phyloP scores from a whole-genome alignment of 2,329 filamentous ascomycete genomes.

The Penicillium sp. region DNA sequence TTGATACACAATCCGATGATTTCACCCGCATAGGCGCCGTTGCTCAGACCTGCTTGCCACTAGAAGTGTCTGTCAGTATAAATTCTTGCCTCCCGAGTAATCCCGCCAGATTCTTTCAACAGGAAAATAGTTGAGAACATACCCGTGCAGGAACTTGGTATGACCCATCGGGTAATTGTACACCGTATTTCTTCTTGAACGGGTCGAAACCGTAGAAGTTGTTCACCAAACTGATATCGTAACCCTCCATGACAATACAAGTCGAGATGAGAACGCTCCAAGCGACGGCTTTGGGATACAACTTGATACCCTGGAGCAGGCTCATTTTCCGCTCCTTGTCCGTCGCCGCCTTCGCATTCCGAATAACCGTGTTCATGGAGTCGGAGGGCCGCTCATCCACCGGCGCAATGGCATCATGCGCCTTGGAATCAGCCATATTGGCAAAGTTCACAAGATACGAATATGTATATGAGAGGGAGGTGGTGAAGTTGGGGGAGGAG shows the following conservation, averaged over 20 bases:
- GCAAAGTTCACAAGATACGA: conserved; percentile 1
- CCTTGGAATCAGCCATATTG: conserved; percentile 28
- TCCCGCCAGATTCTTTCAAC: background rate
- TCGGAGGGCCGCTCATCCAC: conserved; percentile 22
- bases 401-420: conserved; percentile 27
- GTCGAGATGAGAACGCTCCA: conserved; percentile 87
- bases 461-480: background rate
- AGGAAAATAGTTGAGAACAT: conserved; percentile 11
- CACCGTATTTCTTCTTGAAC: conserved; percentile 42
- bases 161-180: conserved; percentile 26
- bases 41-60: conserved; percentile 46
- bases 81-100: background rate
- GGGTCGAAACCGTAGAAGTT: conserved; percentile 61
- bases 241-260: conserved; percentile 87
- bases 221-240: conserved; percentile 74
- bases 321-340: conserved; percentile 60
- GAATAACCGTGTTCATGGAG: conserved; percentile 31
- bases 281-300: conserved; percentile 80
- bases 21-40: conserved; percentile 42
- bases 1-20: conserved; percentile 51
- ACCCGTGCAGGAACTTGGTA: conserved; percentile 40
- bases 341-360: conserved; percentile 41
- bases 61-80: conserved; percentile 21
- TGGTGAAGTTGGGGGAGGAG: background rate
- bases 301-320: conserved; percentile 66